Percentiles rank a stretch among this genome's conserved stretches.
phyloP scores from a whole-genome alignment of 768 basidiomycete genomes.

The Naganishia friedmannii region DNA sequence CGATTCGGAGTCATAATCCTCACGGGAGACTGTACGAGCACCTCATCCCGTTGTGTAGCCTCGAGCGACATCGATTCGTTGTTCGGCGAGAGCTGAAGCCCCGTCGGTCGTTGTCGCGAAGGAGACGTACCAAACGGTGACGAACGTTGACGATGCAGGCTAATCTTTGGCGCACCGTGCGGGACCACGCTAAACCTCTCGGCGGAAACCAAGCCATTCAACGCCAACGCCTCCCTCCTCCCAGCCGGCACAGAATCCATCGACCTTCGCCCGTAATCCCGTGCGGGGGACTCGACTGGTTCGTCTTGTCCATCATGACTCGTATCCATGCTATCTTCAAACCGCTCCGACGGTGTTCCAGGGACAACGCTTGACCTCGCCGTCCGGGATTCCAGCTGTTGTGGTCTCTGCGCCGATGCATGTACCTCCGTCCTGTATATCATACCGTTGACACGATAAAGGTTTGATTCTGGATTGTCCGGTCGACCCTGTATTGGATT shows the following conservation, averaged over 20 bases:
- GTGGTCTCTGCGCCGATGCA: background rate
- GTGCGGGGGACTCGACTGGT: background rate
- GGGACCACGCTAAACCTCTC: background rate
- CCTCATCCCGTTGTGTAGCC: conserved; percentile 5
- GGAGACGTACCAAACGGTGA: background rate
- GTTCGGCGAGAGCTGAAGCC: background rate
- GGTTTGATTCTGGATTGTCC: background rate
- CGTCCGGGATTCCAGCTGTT: background rate
- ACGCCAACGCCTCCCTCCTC: background rate
- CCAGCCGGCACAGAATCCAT: background rate
- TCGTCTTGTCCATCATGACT: background rate
- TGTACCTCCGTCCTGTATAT: background rate
- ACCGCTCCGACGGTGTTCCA: conserved; percentile 18
- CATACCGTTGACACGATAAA: background rate
- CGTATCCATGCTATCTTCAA: conserved; percentile 1
- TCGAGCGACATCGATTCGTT: background rate
- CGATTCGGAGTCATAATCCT: background rate
- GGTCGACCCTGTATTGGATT: background rate
- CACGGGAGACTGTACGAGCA: background rate
- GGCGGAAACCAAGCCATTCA: background rate
- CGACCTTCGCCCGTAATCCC: background rate
- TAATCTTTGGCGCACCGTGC: background rate
- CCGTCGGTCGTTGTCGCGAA: background rate
- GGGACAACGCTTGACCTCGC: conserved; percentile 9
- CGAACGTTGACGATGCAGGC: background rate